These are phyloP conservation scores for Fusarium miscanthi DNA, from an alignment of 2,329 filamentous ascomycete genomes.

Conservation along the genomic window DNA sequence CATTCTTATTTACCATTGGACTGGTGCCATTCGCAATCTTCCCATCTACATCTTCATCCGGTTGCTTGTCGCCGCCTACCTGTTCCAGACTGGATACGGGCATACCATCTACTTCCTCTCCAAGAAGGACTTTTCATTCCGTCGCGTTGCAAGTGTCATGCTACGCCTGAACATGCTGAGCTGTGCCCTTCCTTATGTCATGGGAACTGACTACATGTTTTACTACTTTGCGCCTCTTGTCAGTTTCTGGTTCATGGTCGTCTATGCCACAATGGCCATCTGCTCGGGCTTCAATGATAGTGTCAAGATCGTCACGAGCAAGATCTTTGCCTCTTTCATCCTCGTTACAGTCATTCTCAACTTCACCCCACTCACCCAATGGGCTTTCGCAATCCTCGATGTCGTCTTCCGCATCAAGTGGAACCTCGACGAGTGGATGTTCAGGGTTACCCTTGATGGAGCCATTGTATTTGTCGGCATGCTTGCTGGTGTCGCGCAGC, in stretches of 20 bases:
- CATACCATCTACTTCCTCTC: slow-evolving; percentile 69
- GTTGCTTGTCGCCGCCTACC: slow-evolving; percentile 65
- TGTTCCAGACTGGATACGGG: slow-evolving; percentile 72
- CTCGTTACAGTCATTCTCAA: slow-evolving; percentile 47
- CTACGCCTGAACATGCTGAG: slow-evolving; percentile 68
- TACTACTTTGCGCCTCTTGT: slow-evolving; percentile 70
- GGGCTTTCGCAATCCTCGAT: slow-evolving; percentile 47
- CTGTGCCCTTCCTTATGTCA: slow-evolving; percentile 63
- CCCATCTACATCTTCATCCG: slow-evolving; percentile 66
- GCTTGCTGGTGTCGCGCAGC: slow-evolving; percentile 50
- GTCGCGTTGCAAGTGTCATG: slow-evolving; percentile 63
- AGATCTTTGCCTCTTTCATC: slow-evolving; percentile 58
- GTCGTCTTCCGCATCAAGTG: slow-evolving; percentile 60
- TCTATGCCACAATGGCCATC: slow-evolving; percentile 63
- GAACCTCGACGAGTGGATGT: slow-evolving; percentile 61
- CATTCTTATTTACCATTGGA: slow-evolving; percentile 67
- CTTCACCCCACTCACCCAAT: slow-evolving; percentile 28
- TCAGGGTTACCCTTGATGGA: slow-evolving; percentile 63
- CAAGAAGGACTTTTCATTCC: slow-evolving; percentile 66
- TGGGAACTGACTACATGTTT: slow-evolving; percentile 61
- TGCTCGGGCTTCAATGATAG: slow-evolving; percentile 56
- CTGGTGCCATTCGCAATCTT: slow-evolving; percentile 58
- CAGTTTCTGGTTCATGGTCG: slow-evolving; percentile 71
- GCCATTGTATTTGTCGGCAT: slow-evolving; percentile 68
- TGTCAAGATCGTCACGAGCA: slow-evolving; percentile 56